Evolutionary conservation across 331 rosid genomes (phyloP).

Genomic region (Quercus tomentella): DNA sequence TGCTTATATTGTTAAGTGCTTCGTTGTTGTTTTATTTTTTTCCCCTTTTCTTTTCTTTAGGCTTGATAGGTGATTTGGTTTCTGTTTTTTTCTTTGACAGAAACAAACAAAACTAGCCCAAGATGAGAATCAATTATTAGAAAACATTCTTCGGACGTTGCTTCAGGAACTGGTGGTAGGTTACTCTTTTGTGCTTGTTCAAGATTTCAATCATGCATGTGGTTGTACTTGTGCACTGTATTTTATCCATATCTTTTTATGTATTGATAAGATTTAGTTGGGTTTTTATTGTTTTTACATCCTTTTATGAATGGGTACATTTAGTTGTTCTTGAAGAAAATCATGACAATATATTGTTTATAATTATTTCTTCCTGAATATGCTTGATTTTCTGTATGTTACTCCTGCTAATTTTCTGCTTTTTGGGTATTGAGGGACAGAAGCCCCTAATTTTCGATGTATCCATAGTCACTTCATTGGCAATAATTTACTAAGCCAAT

Average conservation of each 20-base stretch:
- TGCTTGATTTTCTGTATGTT: neutral
- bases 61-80: neutral
- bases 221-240: neutral
- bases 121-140: constrained; percentile 90
- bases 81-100: constrained; percentile 33
- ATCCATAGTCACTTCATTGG: too few species aligned
- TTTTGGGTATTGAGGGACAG: neutral
- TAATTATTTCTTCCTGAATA: neutral
- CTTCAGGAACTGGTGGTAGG: constrained; percentile 96
- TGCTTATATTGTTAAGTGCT: neutral
- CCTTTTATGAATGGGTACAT: neutral
- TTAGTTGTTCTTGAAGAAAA: neutral
- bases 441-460: neutral
- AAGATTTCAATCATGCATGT: neutral
- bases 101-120: constrained; percentile 89
- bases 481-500: neutral
- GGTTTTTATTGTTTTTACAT: too few species aligned
- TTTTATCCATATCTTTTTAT: neutral
- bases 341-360: neutral
- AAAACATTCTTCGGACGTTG: constrained; percentile 77
- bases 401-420: neutral
- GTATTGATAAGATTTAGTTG: neutral
- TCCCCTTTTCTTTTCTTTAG: neutral
- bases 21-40: neutral
- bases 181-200: constrained; percentile 19